These are phyloP conservation scores for Prunella vulgaris DNA, from an alignment of 257 asterid genomes.

Conservation along the genomic window DNA sequence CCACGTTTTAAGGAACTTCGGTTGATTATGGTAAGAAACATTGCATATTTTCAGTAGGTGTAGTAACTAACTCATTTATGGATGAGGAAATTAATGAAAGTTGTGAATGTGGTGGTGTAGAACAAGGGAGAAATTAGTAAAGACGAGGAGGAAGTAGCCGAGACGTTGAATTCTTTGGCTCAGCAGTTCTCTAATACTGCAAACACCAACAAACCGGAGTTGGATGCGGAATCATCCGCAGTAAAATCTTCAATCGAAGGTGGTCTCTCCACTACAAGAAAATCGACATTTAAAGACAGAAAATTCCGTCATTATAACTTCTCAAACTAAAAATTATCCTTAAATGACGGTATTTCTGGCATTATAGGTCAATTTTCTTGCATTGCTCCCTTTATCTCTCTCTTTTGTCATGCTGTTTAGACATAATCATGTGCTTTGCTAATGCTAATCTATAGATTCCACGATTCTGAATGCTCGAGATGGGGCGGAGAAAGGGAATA, in stretches of 20 bases:
- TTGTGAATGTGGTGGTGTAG: slow-evolving; percentile 12
- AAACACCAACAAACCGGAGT: slow-evolving; percentile 13
- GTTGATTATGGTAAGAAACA: slow-evolving; percentile 33
- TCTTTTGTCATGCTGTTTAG: too few relatives aligned
- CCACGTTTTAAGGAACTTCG: slow-evolving; percentile 30
- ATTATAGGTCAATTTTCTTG: too few relatives aligned
- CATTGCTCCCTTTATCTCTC: too few relatives aligned
- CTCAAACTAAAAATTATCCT: too few relatives aligned
- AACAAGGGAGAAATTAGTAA: slow-evolving; percentile 31
- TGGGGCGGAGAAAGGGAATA: slow-evolving; percentile 20
- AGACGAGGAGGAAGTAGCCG: slow-evolving; percentile 69
- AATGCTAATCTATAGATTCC: slow-evolving; percentile 16
- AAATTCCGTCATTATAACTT: too few relatives aligned
- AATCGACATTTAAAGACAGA: too few relatives aligned
- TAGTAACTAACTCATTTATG: background rate
- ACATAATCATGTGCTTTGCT: background rate
- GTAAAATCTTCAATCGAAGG: background rate
- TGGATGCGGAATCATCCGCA: slow-evolving; percentile 5
- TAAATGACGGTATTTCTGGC: too few relatives aligned
- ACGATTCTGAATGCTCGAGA: slow-evolving; percentile 9
- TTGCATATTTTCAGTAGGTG: background rate
- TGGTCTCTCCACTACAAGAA: too few relatives aligned
- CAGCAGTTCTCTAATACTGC: slow-evolving; percentile 25
- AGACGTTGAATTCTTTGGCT: slow-evolving; percentile 52
- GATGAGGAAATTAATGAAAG: background rate